These are phyloP conservation scores for Pestalotiopsis sp. DNA, from an alignment of 2,329 filamentous ascomycete species.

Conservation along the genomic window DNA sequence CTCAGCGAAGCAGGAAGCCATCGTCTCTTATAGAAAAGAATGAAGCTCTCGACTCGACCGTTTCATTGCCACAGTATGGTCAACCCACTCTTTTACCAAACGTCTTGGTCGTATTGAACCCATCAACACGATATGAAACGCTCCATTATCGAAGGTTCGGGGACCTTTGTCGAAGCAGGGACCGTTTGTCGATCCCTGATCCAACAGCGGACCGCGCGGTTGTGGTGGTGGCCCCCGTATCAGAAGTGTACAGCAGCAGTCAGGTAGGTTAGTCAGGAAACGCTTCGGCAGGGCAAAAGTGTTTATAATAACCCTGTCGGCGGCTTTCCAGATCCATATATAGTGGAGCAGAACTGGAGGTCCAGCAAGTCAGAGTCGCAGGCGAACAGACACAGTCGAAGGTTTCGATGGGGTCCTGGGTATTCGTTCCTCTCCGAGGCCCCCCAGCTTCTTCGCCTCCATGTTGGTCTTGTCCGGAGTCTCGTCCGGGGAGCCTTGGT, in stretches of 20 bases:
- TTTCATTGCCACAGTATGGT: not conserved
- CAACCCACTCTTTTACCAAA: not conserved
- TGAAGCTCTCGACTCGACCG: not conserved
- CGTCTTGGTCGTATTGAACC: not conserved
- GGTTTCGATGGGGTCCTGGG: not conserved
- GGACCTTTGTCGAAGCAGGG: not conserved
- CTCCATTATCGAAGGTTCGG: not conserved
- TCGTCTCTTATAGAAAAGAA: not conserved
- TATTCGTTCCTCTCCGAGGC: not conserved
- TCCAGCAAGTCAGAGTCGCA: not conserved
- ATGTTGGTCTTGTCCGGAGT: not conserved
- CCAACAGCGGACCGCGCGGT: not conserved
- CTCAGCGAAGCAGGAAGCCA: not conserved
- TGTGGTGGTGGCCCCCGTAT: not conserved
- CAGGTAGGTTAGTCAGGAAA: not conserved
- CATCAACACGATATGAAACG: not conserved
- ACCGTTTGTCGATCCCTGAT: not conserved
- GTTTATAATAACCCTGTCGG: not conserved
- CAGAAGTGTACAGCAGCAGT: not conserved
- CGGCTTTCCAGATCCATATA: not conserved
- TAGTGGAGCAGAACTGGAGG: not conserved
- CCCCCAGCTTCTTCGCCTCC: not conserved
- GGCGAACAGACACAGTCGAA: not conserved
- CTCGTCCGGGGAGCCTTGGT: not conserved
- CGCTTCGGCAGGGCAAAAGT: not conserved